Evolutionary conservation across 495 filamentous ascomycete genomes (phyloP).

Genomic region (Hypoxylon subgilvum): DNA sequence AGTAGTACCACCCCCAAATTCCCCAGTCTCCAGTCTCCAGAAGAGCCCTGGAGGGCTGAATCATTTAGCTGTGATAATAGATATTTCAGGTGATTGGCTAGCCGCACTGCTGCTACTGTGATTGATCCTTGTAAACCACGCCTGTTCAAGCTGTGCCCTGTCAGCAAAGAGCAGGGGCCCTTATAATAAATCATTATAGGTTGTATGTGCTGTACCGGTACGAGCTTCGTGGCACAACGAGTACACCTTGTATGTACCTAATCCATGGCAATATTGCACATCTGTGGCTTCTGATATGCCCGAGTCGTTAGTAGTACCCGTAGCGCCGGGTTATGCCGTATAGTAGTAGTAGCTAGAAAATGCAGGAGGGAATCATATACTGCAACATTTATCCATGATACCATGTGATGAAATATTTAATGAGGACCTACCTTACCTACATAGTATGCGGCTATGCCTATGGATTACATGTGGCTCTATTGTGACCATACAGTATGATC

Average conservation of each 20-base stretch:
- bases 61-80: slow-evolving; percentile 5
- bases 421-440: too few relatives aligned
- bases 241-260: too few relatives aligned
- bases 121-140: slow-evolving; percentile 26
- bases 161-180: slow-evolving; percentile 18
- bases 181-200: neutral
- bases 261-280: too few relatives aligned
- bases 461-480: too few relatives aligned
- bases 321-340: slow-evolving; percentile 21
- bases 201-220: neutral
- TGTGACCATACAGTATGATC: too few relatives aligned
- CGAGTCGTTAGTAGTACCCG: slow-evolving; percentile 5
- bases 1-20: slow-evolving; percentile 8
- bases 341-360: neutral
- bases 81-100: slow-evolving; percentile 27
- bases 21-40: slow-evolving; percentile 22
- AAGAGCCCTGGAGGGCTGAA: slow-evolving; percentile 33
- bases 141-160: slow-evolving; percentile 22
- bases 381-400: too few relatives aligned
- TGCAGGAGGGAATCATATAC: too few relatives aligned
- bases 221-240: too few relatives aligned
- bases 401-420: too few relatives aligned
- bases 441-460: too few relatives aligned
- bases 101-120: slow-evolving; percentile 23
- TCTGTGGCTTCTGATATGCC: neutral